These are phyloP conservation scores for Rhynchosporium secalis DNA, from an alignment of 2,329 filamentous ascomycete species.

Conservation along the genomic window DNA sequence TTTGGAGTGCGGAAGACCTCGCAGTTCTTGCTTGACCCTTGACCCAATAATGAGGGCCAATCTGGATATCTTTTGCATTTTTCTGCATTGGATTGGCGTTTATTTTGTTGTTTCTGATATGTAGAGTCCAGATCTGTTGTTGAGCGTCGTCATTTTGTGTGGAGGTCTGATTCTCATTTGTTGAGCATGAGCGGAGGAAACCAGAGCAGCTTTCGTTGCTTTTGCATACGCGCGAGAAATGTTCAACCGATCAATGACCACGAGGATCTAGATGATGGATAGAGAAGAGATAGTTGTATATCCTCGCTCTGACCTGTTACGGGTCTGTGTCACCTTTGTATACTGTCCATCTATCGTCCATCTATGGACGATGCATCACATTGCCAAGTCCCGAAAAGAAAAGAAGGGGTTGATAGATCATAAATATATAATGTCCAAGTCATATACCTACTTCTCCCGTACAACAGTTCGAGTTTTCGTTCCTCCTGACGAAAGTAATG, in stretches of 20 bases:
- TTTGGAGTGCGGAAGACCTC: slow-evolving; percentile 14
- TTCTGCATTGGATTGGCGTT: slow-evolving; percentile 36
- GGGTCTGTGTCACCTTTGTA: slow-evolving; percentile 23
- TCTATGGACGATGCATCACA: neutral
- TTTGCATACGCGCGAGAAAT: slow-evolving; percentile 20
- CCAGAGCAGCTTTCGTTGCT: slow-evolving; percentile 13
- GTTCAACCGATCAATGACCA: slow-evolving; percentile 14
- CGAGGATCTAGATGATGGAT: slow-evolving; percentile 21
- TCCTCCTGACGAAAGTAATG: no score
- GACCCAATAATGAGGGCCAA: slow-evolving; percentile 11
- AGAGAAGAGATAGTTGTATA: slow-evolving; percentile 1
- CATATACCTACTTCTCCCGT: neutral
- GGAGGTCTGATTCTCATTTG: slow-evolving; percentile 30
- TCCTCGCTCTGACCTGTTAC: neutral
- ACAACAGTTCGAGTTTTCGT: no score
- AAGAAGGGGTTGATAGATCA: neutral
- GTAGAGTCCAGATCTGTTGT: slow-evolving; percentile 28
- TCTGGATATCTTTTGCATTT: slow-evolving; percentile 21
- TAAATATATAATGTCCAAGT: slow-evolving; percentile 17
- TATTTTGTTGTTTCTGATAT: slow-evolving; percentile 21
- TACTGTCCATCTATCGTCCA: slow-evolving; percentile 12
- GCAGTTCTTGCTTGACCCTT: slow-evolving; percentile 25
- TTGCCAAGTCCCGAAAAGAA: neutral
- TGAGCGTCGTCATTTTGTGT: slow-evolving; percentile 18
- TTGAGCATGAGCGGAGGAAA: slow-evolving; percentile 2